These are phyloP conservation scores for Colletotrichum nymphaeae DNA, from an alignment of 2,329 filamentous ascomycete species.

Conservation along the genomic window DNA sequence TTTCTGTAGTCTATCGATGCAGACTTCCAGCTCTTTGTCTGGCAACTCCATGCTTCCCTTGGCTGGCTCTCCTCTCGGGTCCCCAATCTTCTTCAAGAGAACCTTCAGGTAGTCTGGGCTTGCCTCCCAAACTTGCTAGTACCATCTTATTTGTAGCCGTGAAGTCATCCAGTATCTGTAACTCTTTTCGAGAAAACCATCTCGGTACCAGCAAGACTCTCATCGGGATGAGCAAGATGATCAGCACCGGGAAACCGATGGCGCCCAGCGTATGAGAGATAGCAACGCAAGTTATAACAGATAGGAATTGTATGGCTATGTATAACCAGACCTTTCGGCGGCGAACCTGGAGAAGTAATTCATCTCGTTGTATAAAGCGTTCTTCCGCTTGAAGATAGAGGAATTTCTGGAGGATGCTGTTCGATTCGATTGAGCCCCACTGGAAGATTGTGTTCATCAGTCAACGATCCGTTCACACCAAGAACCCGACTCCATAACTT, in stretches of 20 bases:
- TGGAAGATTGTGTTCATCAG: constrained; percentile 26
- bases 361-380: constrained; percentile 57
- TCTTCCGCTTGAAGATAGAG: constrained; percentile 48
- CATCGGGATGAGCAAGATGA: constrained; percentile 66
- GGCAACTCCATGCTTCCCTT: constrained; percentile 37
- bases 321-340: constrained; percentile 60
- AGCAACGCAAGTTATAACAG: constrained; percentile 64
- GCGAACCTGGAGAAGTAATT: constrained; percentile 56
- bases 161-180: constrained; percentile 62
- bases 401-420: constrained; percentile 63
- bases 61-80: constrained; percentile 29
- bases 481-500: constrained; percentile 40
- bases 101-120: constrained; percentile 51
- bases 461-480: background rate
- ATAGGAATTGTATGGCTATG: constrained; percentile 61
- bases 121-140: constrained; percentile 62
- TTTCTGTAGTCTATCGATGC: background rate
- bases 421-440: constrained; percentile 61
- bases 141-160: constrained; percentile 66
- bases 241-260: constrained; percentile 69
- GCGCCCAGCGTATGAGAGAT: constrained; percentile 70
- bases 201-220: constrained; percentile 60
- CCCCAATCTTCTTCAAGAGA: constrained; percentile 37
- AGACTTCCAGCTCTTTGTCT: constrained; percentile 41
- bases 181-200: constrained; percentile 60